Base-by-base conservation (phyloP, 2,329 filamentous ascomycete species). In the Chlorencoelia australis region DNA sequence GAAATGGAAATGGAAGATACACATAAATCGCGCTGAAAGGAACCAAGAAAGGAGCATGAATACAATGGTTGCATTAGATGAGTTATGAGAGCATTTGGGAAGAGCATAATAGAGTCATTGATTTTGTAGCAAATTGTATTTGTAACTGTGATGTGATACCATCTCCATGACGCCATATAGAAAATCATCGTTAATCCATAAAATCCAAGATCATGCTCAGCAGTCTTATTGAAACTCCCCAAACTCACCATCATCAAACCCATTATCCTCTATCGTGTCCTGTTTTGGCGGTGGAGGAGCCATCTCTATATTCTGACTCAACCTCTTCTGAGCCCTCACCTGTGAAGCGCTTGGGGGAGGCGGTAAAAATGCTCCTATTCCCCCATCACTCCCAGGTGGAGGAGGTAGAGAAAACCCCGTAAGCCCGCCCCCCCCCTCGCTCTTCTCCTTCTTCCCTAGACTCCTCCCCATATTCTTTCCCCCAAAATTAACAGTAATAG, bases 191-290 rank as follows among this genome's bases (percentile, higher is more conserved):
- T 13, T 20, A 14, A 25, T 9, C 19, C 22, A 6, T 8, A 4
- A 6, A 13, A 13, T 2, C 2, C 20, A 16, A n/a, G 14, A 2
- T 2, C 10, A 33, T n/a, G 7, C 13, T 30, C 5, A 21, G 22
- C 9, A 22, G 13, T 21, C n/a, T 43, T 47, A 59, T 39, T 58
- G 55, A 62, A 93, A 93, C 60, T 93, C 85, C 14, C 84, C 85
- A 70, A 87, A 88, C 54, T 89, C 81, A 2, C 85, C 86, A 56
- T 94, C 83, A 52, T 93, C 85, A 51, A 91, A 91, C 0, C 84
- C 84, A 46, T 89, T 53, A 40, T 86, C 78, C 53, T 78, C 57
- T 11, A 65, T 64, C 26, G 59, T 60, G 17, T 48, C 50, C 35
- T 49, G 48, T 30, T 52, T 50, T 20, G 56, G 65, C 4, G 69